phyloP scores from a whole-genome alignment of 129 eudicot genomes.

The Rutidosis leptorrhynchoides region DNA sequence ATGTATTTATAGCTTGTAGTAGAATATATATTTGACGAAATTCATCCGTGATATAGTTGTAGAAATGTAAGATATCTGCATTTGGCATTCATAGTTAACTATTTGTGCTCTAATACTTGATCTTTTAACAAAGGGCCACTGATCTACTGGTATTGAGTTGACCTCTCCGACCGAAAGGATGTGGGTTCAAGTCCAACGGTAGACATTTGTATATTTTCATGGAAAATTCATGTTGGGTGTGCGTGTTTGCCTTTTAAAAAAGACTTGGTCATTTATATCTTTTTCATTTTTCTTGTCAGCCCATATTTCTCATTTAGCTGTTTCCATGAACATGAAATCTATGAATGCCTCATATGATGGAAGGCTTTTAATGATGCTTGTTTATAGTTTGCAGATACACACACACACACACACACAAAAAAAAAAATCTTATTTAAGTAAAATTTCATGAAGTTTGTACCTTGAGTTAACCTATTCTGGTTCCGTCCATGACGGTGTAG shows the following conservation, averaged over 20 bases:
- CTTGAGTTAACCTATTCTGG: constrained; percentile 58
- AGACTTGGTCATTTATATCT: too few species aligned
- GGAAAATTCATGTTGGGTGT: too few species aligned
- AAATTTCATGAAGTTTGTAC: constrained; percentile 30
- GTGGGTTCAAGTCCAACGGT: too few species aligned
- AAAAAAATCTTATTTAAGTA: not conserved
- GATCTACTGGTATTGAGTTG: too few species aligned
- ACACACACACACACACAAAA: not conserved
- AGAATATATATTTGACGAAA: too few species aligned
- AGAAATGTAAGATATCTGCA: not conserved
- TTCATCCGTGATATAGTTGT: not conserved
- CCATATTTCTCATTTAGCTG: constrained; percentile 13
- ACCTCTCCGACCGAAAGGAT: too few species aligned
- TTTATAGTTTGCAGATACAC: constrained; percentile 3
- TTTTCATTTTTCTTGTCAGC: not conserved
- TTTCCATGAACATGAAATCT: constrained; percentile 12
- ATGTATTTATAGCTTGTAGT: not conserved
- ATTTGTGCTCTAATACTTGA: not conserved
- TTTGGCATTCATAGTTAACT: constrained; percentile 3
- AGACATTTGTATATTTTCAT: too few species aligned
- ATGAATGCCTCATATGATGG: not conserved
- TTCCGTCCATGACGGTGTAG: constrained; percentile 36
- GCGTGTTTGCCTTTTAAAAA: too few species aligned
- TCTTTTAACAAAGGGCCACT: too few species aligned
- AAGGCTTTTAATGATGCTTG: constrained; percentile 2